These are phyloP conservation scores for Zygnema circumcarinatum DNA, from an alignment of 139 green algal genomes.

Conservation along the genomic window DNA sequence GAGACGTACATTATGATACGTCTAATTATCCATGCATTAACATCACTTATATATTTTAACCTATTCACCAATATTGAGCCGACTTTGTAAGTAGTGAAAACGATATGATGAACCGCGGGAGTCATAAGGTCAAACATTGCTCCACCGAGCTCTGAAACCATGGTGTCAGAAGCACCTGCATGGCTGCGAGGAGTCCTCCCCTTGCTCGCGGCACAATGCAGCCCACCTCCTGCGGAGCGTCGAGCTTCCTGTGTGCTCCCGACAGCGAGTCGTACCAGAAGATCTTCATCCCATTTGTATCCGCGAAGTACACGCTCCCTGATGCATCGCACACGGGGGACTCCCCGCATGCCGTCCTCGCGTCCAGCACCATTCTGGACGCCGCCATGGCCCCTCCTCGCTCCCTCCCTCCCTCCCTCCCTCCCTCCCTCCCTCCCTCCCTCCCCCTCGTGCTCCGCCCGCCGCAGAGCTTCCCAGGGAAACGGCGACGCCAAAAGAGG, in stretches of 20 bases:
- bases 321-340: conserved; percentile 26
- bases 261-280: conserved; percentile 82
- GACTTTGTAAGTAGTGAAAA: no score
- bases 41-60: no score
- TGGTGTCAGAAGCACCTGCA: no score
- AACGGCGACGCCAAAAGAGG: no score
- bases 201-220: conserved; percentile 22
- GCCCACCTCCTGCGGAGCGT: neutral
- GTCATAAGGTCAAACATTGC: no score
- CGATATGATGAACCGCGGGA: no score
- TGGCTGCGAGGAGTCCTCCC: conserved; percentile 15
- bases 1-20: no score
- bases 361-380: conserved; percentile 6
- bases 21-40: no score
- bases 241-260: conserved; percentile 91
- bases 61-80: no score
- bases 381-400: neutral
- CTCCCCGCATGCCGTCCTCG: neutral
- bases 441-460: no score
- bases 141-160: no score
- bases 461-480: neutral
- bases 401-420: neutral
- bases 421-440: conserved; percentile 3
- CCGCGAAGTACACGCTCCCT: conserved; percentile 42
- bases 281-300: conserved; percentile 16